Conservation (phyloP, 208 protist species). For the Jaenimonas drosophilae region DNA sequence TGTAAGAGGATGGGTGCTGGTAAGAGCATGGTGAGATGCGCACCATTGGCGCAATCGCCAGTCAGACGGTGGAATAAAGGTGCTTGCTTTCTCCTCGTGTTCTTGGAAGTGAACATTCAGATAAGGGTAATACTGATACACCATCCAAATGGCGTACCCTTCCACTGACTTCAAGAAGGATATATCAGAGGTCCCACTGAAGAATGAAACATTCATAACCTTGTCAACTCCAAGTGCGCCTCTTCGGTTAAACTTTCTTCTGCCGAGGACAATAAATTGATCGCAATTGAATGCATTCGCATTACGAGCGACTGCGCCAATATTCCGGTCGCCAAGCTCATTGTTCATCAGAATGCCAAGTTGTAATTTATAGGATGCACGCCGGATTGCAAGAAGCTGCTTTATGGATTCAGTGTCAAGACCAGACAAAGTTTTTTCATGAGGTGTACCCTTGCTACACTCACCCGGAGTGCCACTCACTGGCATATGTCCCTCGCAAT, state of each 20-base stretch:
- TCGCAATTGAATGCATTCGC: constrained; percentile 79
- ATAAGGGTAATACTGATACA: constrained; percentile 77
- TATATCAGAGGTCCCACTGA: background rate
- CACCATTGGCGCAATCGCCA: constrained; percentile 20
- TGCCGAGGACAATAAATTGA: constrained; percentile 43
- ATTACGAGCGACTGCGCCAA: constrained; percentile 74
- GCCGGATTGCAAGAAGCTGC: constrained; percentile 12
- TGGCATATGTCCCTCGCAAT: constrained; percentile 56
- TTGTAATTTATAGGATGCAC: constrained; percentile 35
- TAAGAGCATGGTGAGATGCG: constrained; percentile 17
- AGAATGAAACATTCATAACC: constrained; percentile 24
- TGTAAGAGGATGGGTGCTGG: constrained; percentile 25
- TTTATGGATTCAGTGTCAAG: constrained; percentile 35
- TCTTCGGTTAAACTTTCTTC: constrained; percentile 54
- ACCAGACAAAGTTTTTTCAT: constrained; percentile 37
- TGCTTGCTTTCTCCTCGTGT: background rate
- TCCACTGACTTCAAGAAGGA: constrained; percentile 6
- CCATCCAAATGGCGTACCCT: constrained; percentile 47
- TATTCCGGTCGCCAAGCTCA: constrained; percentile 73
- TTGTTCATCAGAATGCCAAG: constrained; percentile 63
- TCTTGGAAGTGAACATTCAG: constrained; percentile 18
- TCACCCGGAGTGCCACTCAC: constrained; percentile 15
- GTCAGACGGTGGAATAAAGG: constrained; percentile 42
- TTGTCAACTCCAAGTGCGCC: constrained; percentile 69
- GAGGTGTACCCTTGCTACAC: constrained; percentile 12